A percentile compares a stretch with the other conserved stretches of the same genome.
Conservation (phyloP, 129 eudicot species). For the Calendula officinalis region DNA sequence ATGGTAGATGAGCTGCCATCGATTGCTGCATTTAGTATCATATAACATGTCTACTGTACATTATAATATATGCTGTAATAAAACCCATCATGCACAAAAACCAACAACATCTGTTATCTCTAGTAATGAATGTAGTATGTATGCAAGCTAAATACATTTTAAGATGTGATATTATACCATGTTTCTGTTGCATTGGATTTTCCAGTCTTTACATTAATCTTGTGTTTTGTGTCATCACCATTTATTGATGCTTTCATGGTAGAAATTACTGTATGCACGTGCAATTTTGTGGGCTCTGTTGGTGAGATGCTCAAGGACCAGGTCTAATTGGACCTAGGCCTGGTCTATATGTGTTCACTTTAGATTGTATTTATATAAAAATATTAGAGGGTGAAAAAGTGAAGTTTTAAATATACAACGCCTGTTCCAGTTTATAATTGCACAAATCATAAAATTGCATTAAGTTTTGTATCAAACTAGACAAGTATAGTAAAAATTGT, state of each 20-base stretch:
- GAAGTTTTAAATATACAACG: too few relatives aligned
- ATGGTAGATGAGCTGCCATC: conserved; percentile 69
- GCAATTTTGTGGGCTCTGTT: neutral
- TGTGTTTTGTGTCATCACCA: neutral
- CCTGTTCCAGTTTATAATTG: too few relatives aligned
- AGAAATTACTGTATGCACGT: neutral
- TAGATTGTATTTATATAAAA: too few relatives aligned
- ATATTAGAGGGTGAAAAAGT: too few relatives aligned
- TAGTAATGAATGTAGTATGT: conserved; percentile 5
- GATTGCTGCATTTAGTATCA: conserved; percentile 50
- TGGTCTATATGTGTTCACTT: neutral
- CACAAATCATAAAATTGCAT: too few relatives aligned
- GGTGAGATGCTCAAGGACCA: neutral
- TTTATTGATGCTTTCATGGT: conserved; percentile 4
- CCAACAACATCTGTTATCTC: neutral
- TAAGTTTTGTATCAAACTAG: too few relatives aligned
- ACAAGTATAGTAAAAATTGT: too few relatives aligned
- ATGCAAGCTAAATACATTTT: conserved; percentile 20
- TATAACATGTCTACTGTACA: conserved; percentile 42
- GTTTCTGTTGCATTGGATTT: conserved; percentile 9
- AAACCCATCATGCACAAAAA: conserved; percentile 14
- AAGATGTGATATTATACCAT: conserved; percentile 8
- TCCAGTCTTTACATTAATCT: neutral
- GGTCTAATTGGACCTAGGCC: neutral
- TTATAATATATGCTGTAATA: conserved; percentile 20